These are phyloP conservation scores for Boletus speciosus DNA, from an alignment of 768 basidiomycete genomes.

Conservation along the genomic window DNA sequence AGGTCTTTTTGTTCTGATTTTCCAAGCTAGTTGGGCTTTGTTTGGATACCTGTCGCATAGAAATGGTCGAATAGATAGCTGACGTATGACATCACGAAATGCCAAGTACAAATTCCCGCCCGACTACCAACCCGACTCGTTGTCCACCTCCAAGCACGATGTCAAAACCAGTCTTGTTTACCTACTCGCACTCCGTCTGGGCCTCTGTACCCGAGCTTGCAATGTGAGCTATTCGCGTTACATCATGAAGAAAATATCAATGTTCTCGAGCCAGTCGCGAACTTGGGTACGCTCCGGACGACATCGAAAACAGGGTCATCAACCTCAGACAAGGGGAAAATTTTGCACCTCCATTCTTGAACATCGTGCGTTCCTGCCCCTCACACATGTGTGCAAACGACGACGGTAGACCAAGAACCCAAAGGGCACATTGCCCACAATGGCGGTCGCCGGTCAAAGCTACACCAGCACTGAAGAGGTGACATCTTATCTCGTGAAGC, in stretches of 20 bases:
- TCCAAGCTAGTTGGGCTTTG: neutral
- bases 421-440: slow-evolving; percentile 42
- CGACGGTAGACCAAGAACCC: slow-evolving; percentile 37
- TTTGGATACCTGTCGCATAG: slow-evolving; percentile 4
- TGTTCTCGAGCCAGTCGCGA: slow-evolving; percentile 34
- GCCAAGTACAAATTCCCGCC: neutral
- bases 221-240: slow-evolving; percentile 27
- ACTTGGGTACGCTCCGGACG: slow-evolving; percentile 38
- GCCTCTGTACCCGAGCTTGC: slow-evolving; percentile 40
- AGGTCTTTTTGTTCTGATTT: slow-evolving; percentile 43
- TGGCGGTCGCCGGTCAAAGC: slow-evolving; percentile 33
- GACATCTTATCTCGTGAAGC: slow-evolving; percentile 37
- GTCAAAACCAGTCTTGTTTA: slow-evolving; percentile 33
- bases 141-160: neutral
- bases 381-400: neutral
- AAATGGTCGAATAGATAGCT: neutral
- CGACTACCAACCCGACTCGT: neutral
- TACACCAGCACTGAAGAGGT: slow-evolving; percentile 43
- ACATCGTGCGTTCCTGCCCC: slow-evolving; percentile 29
- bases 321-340: slow-evolving; percentile 48
- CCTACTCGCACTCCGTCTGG: slow-evolving; percentile 39
- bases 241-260: no score
- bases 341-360: slow-evolving; percentile 44
- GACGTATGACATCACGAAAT: neutral
- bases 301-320: slow-evolving; percentile 35